Evolutionary conservation across 2,329 filamentous ascomycete species (phyloP), one percentile per base, ranked within the genome.

Genomic region (Fusarium marasasianum): DNA sequence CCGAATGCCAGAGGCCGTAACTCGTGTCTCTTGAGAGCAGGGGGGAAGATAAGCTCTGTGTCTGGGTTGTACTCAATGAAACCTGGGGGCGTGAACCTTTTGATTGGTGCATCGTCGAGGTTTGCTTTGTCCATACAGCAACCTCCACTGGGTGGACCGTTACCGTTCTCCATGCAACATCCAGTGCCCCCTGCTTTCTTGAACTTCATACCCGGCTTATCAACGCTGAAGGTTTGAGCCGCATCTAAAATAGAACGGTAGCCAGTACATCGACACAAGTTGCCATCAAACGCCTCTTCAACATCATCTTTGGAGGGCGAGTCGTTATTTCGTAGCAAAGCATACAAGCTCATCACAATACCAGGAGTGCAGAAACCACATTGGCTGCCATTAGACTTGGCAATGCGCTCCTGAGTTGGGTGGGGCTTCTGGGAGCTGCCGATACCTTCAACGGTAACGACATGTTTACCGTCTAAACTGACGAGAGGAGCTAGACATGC

Each of bases 271-370:
- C 96, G 90, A 80, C 96, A 99, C 35, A 98, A 85, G 75, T 99
- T 99, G 1, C 96, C 96, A 81, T 99, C 96, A 78, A 98, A 98
- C 0, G 96, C 95, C 84, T 98, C 96, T 82, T 99, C 96, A 40
- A 98, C 89, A 37, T 97, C 94, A 76, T 94, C 90, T 78, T 96
- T 91, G 6, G 91, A 91, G 0, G 96, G 95, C 26, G 88, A 87
- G 8, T 91, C 87, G 75, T 95, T 93, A 79, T 98, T 98, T 68
- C 96, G 90, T 38, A 99, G 87, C 50, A 98, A 87, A 11, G 96
- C 96, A 82, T 99, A 99, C 63, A 98, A 83, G 81, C 95, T 98
- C 94, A 98, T 98, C 72, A 98, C 95, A 78, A 99, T 98, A 5
- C 96, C 96, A 9, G 96, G 96, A 0, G 96, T 98, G 80, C 96